Conservation (phyloP, 345 rosid species). For the Sisymbrium irio region DNA sequence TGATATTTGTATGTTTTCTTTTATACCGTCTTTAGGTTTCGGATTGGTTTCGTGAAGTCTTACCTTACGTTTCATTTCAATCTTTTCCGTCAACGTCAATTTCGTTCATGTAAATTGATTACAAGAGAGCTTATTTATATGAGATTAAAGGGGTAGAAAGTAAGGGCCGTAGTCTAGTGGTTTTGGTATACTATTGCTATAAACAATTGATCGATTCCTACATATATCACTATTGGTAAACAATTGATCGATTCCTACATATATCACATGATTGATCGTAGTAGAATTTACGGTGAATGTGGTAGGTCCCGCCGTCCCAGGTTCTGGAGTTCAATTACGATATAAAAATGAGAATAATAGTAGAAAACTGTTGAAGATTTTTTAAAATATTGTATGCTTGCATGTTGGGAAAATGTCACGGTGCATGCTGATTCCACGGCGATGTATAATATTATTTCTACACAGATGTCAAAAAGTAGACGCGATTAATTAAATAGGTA, state of each 20-base stretch:
- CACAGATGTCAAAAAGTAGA: conserved; percentile 20
- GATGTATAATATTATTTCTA: conserved; percentile 1
- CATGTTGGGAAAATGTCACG: conserved; percentile 28
- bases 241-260: conserved; percentile 5
- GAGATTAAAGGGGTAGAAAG: neutral
- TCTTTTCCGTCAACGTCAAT: neutral
- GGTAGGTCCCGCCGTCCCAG: conserved; percentile 23
- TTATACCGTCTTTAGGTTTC: neutral
- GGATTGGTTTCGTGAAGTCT: neutral
- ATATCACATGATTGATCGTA: neutral
- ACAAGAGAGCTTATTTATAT: neutral
- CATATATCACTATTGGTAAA: neutral
- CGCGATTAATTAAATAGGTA: neutral
- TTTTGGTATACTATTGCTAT: neutral
- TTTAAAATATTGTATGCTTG: neutral
- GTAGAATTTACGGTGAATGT: neutral
- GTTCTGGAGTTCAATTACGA: neutral
- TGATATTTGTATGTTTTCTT: neutral
- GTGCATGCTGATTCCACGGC: conserved; percentile 28
- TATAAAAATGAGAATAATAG: neutral
- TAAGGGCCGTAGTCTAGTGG: neutral
- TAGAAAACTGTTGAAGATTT: neutral
- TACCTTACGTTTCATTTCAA: neutral
- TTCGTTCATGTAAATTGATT: neutral
- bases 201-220: conserved; percentile 6